Evolutionary conservation across 2,329 filamentous ascomycete species (phyloP).

Genomic region (Cladorrhinum sp.): DNA sequence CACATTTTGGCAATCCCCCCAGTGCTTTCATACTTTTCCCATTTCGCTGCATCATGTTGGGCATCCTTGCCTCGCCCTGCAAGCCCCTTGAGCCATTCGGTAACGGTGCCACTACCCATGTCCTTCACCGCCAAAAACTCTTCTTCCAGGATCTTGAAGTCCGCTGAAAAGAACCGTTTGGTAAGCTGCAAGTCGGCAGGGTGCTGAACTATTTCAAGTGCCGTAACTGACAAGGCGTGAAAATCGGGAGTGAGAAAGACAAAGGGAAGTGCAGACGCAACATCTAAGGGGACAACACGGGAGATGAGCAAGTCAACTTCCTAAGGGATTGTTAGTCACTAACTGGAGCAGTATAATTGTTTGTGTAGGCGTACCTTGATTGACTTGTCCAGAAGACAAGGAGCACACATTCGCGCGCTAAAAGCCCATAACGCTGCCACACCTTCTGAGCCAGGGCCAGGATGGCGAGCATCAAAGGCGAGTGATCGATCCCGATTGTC

Average conservation of each 20-base stretch:
- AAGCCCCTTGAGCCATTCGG: conserved; percentile 79
- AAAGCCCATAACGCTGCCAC: conserved; percentile 71
- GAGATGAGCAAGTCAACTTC: conserved; percentile 68
- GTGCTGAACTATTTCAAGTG: conserved; percentile 51
- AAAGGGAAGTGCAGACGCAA: conserved; percentile 68
- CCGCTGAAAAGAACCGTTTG: conserved; percentile 63
- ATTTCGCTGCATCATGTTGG: conserved; percentile 62
- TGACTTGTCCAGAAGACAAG: conserved; percentile 59
- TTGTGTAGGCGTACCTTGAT: conserved; percentile 55
- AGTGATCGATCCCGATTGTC: conserved; percentile 27
- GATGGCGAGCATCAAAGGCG: conserved; percentile 48
- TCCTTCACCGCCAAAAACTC: conserved; percentile 62
- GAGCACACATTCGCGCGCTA: conserved; percentile 61
- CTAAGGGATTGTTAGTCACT: conserved; percentile 42
- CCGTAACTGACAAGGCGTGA: conserved; percentile 56
- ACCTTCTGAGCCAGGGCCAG: conserved; percentile 59
- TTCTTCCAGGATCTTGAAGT: conserved; percentile 60
- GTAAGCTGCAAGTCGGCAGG: conserved; percentile 50
- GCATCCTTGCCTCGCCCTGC: conserved; percentile 58
- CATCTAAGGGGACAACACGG: conserved; percentile 53
- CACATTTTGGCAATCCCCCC: conserved; percentile 42
- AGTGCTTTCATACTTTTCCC: conserved; percentile 68
- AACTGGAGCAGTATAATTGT: conserved; percentile 2
- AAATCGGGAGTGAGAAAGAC: conserved; percentile 61
- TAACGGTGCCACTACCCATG: conserved; percentile 65